Percentiles rank a stretch among this genome's conserved stretches.
Conservation (phyloP, 163 green algal genomes). For the Smithsoniella earleae region DNA sequence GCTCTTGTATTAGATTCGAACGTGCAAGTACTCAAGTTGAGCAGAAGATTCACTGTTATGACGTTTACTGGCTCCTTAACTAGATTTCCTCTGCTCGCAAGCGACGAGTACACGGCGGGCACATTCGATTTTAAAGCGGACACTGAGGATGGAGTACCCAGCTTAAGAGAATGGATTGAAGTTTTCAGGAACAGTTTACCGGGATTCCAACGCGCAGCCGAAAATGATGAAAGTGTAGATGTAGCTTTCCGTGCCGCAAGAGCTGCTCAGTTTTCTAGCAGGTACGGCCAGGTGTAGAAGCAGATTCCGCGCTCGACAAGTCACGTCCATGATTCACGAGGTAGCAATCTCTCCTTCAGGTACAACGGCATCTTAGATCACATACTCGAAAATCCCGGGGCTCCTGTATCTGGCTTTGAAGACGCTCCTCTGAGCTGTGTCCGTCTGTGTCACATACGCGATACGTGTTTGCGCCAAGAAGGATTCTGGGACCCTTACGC, state of each 20-base stretch:
- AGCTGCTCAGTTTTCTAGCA: background rate
- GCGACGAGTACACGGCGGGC: background rate
- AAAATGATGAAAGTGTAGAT: slow-evolving; percentile 5
- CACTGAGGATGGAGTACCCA: background rate
- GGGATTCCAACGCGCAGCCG: background rate
- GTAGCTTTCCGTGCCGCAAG: background rate
- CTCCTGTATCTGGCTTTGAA: background rate
- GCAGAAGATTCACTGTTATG: too few relatives aligned
- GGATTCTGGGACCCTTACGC: slow-evolving; percentile 51
- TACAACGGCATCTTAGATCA: background rate
- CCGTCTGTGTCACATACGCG: slow-evolving; percentile 37
- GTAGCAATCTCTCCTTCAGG: background rate
- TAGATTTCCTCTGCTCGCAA: slow-evolving; percentile 21
- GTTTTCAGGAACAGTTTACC: slow-evolving; percentile 16
- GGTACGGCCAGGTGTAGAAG: background rate
- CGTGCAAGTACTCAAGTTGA: too few relatives aligned
- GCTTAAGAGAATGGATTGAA: slow-evolving; percentile 1
- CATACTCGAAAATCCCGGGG: background rate
- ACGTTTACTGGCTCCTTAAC: too few relatives aligned
- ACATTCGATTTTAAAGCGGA: background rate
- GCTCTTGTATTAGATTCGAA: too few relatives aligned
- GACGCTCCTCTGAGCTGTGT: slow-evolving; percentile 32
- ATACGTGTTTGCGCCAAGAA: slow-evolving; percentile 40
- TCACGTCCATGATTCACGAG: background rate
- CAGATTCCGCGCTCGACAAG: background rate